Conservation (phyloP, 1,284 basidiomycete genomes). For the Irpex sp. region DNA sequence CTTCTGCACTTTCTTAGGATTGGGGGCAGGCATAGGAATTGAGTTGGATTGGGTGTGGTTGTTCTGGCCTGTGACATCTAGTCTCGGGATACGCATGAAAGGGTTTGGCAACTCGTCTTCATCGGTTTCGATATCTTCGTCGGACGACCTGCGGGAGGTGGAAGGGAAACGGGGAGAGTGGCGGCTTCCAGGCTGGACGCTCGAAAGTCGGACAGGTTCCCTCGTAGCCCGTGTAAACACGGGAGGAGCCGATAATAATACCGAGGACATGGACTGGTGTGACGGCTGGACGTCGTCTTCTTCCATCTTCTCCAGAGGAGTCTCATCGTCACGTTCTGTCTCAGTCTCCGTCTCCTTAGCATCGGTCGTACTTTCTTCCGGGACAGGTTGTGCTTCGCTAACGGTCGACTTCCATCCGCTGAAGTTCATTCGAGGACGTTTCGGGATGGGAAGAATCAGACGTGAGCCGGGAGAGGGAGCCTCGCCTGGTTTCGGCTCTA, state of each 20-base stretch:
- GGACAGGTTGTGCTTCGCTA: neutral
- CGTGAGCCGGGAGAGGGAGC: neutral
- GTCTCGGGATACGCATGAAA: neutral
- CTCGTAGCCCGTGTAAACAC: neutral
- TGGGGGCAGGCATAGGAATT: neutral
- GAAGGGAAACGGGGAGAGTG: neutral
- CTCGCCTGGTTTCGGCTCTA: conserved; percentile 4
- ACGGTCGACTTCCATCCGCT: conserved; percentile 18
- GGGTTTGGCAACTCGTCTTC: neutral
- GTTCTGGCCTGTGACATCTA: neutral
- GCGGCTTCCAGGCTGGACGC: neutral
- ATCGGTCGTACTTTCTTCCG: neutral
- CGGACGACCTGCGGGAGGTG: neutral
- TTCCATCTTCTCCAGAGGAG: neutral
- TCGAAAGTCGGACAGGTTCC: neutral
- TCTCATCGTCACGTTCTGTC: conserved; percentile 6
- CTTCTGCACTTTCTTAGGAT: neutral
- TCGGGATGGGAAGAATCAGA: conserved; percentile 21
- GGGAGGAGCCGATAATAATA: neutral
- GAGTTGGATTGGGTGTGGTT: too few relatives aligned
- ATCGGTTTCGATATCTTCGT: neutral
- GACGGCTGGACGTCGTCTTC: neutral
- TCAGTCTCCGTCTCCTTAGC: conserved; percentile 14
- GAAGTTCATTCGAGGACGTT: conserved; percentile 24
- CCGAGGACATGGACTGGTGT: neutral